Evolutionary conservation across 495 filamentous ascomycete genomes (phyloP).

Genomic region (Massariosphaeria phaeospora): DNA sequence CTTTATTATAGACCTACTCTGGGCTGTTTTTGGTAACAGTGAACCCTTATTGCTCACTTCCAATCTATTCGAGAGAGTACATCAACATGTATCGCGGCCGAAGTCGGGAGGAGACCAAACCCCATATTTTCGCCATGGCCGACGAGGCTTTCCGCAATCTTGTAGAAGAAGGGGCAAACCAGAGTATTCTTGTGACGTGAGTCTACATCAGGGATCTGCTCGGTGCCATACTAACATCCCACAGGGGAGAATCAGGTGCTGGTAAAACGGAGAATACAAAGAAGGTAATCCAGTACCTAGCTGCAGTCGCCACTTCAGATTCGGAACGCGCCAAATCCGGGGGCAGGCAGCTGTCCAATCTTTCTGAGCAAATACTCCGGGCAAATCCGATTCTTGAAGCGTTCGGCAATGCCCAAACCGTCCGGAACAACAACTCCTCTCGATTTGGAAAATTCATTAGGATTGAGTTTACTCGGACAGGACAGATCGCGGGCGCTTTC

Average conservation of each 20-base stretch:
- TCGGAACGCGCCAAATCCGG: constrained; percentile 58
- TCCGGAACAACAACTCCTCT: constrained; percentile 97
- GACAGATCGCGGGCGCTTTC: constrained; percentile 90
- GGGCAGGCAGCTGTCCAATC: constrained; percentile 66
- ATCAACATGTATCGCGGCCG: constrained; percentile 94
- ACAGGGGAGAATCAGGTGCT: constrained; percentile 86
- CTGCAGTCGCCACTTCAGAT: constrained; percentile 84
- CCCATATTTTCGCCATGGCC: constrained; percentile 98
- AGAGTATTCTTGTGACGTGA: constrained; percentile 92
- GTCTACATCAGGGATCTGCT: constrained; percentile 26
- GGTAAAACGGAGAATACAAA: constrained; percentile 99
- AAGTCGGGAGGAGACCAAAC: constrained; percentile 85
- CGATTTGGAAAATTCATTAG: constrained; percentile 99
- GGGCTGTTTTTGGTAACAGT: constrained; percentile 95
- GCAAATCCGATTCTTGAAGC: constrained; percentile 98
- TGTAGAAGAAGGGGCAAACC: constrained; percentile 90
- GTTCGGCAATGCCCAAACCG: constrained; percentile 97
- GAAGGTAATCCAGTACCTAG: constrained; percentile 98
- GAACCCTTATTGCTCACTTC: constrained; percentile 90
- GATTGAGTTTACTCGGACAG: constrained; percentile 86
- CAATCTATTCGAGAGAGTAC: constrained; percentile 96
- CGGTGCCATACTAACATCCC: constrained; percentile 12
- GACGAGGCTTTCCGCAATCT: constrained; percentile 95
- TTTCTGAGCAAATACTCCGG: constrained; percentile 94
- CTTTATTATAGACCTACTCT: constrained; percentile 69